Percentiles rank a stretch among this genome's conserved stretches.
phyloP scores from a whole-genome alignment of 371 early-diverging fungal species.

The Gilbertella persicaria region DNA sequence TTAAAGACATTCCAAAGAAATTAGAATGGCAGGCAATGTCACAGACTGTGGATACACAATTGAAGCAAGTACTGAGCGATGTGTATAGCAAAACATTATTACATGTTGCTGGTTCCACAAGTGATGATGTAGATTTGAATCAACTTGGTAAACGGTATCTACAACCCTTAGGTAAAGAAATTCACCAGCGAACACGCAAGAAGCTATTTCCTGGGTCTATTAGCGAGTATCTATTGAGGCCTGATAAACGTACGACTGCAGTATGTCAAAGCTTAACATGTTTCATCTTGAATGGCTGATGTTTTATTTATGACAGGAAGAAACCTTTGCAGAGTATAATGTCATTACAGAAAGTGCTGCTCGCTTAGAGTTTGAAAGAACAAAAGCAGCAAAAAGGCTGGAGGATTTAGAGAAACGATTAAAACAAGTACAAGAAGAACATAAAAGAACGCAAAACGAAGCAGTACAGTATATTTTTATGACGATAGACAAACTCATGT shows the following conservation, averaged over 20 bases:
- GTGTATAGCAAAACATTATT: not conserved
- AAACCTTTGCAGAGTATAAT: not conserved
- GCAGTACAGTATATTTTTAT: not conserved
- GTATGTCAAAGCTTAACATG: not conserved
- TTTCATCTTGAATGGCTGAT: not conserved
- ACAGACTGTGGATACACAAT: not conserved
- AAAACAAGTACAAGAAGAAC: not conserved
- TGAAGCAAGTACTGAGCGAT: not conserved
- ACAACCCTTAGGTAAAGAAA: not conserved
- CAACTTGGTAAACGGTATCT: not conserved
- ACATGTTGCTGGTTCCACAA: not conserved
- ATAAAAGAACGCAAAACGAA: not conserved
- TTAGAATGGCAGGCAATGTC: not conserved
- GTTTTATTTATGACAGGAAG: not conserved
- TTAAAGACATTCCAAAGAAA: not conserved
- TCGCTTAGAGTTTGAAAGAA: not conserved
- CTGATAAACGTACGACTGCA: not conserved
- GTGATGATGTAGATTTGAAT: not conserved
- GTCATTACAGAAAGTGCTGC: not conserved
- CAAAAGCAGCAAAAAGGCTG: not conserved
- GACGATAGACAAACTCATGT: not conserved
- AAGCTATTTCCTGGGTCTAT: not conserved
- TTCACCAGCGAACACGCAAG: not conserved
- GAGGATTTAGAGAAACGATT: not conserved
- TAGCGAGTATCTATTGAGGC: not conserved